phyloP scores from a whole-genome alignment of 208 protist genomes.

The Naegleria lovaniensis region DNA sequence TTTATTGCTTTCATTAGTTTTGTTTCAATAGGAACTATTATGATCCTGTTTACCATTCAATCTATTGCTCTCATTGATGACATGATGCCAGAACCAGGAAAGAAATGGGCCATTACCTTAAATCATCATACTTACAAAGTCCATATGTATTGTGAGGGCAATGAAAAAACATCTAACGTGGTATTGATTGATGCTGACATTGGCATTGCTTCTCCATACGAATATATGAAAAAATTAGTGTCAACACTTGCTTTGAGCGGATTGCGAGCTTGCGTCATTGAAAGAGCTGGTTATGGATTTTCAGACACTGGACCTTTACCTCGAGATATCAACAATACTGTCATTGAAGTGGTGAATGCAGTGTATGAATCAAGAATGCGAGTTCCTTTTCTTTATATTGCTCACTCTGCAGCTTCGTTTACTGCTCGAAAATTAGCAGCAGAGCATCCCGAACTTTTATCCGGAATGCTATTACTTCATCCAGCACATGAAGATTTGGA shows the following conservation, averaged over 20 bases:
- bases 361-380: neutral
- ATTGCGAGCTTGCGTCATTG: neutral
- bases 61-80: neutral
- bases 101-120: neutral
- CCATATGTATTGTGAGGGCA: neutral
- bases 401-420: neutral
- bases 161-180: neutral
- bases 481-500: neutral
- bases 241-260: neutral
- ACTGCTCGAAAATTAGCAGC: neutral
- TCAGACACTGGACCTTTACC: neutral
- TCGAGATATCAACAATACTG: neutral
- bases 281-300: constrained; percentile 1
- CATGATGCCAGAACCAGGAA: neutral
- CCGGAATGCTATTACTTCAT: neutral
- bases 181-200: neutral
- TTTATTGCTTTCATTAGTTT: neutral
- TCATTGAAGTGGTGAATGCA: neutral
- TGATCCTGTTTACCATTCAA: neutral
- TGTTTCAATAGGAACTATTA: neutral
- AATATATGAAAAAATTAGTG: neutral
- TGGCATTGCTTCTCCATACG: neutral
- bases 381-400: neutral
- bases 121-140: neutral
- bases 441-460: neutral